Base-by-base conservation (phyloP, 331 rosid genomes). In the Quercus tomentella region DNA sequence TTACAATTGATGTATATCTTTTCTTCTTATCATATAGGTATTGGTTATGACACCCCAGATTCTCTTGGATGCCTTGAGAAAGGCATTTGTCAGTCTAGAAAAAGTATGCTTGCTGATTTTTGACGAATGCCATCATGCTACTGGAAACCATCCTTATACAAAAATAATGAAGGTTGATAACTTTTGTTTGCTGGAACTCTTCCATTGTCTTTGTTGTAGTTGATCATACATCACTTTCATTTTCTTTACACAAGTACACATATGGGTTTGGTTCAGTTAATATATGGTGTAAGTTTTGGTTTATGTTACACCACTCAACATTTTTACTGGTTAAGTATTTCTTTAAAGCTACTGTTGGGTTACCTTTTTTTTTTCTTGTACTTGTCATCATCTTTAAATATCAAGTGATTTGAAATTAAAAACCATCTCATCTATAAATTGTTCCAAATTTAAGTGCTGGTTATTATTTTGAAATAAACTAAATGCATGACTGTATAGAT, bases 11-110 rank as follows among this genome's bases (percentile, higher is more conserved):
- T 73, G 5, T 76, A 43, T 31, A 67, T 28, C 56, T 67, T 61
- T 78, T 33, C 37, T 45, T 67, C 66, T 70, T 86, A 60, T 84
- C 21, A 61, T 73, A 41, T 58, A 95, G 99, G 93, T 93, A 76
- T 74, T 95, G 73, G 96, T 95, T 62, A 93, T 95, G 99, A 91
- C 99, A 70, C 99, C 99, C 60, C 98, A 91, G 82, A 88, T 93
- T 86, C 94, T 93, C 74, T 84, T 90, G 84, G 93, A 95, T 86
- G 94, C 91, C 70, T 81, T 92, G 77, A 88, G 94, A 87, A 95
- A 90, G 85, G 98, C 93, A 77, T 93, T 86, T 81, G 33, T 95
- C 76, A 88, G 85, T 12, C 72, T 95, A 56, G 98, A 89, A 83
- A 75, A 72, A 23, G 84, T 88, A 62, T 75, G 92, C 86, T 89